These are phyloP conservation scores for Actinidia arguta DNA, from an alignment of 179 eudicot species.

Conservation along the genomic window DNA sequence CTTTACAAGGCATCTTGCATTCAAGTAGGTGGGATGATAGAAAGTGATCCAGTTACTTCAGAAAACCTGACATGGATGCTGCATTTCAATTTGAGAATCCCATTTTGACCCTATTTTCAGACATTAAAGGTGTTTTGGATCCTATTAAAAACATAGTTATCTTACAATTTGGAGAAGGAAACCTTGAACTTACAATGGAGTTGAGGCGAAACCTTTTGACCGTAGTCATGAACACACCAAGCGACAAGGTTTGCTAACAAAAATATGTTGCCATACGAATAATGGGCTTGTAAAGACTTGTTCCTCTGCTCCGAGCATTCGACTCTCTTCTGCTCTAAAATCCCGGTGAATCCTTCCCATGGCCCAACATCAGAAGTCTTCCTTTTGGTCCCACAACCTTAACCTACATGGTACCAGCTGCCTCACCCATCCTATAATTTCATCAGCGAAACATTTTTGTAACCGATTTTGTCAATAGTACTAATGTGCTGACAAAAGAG, in stretches of 20 bases:
- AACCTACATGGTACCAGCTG: slow-evolving; percentile 26
- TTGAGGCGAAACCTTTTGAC: slow-evolving; percentile 60
- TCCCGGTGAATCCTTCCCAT: slow-evolving; percentile 34
- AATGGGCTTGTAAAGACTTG: slow-evolving; percentile 74
- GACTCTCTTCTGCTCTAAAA: slow-evolving; percentile 34
- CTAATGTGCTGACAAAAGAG: neutral
- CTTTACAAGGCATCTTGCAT: too few relatives aligned
- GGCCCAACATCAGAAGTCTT: slow-evolving; percentile 25
- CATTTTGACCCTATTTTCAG: neutral
- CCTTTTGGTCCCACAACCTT: slow-evolving; percentile 24
- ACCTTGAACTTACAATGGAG: slow-evolving; percentile 64
- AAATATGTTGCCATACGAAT: slow-evolving; percentile 74
- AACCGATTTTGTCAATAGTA: neutral
- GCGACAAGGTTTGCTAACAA: slow-evolving; percentile 68
- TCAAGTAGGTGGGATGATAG: too few relatives aligned
- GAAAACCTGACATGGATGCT: neutral
- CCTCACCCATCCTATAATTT: slow-evolving; percentile 41
- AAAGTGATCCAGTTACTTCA: too few relatives aligned
- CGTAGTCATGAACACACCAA: slow-evolving; percentile 88
- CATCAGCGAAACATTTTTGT: neutral
- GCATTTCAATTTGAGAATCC: neutral
- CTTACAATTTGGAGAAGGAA: neutral
- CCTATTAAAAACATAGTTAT: neutral
- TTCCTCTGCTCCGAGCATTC: slow-evolving; percentile 46
- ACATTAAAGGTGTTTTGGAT: neutral